A percentile compares a stretch with the other conserved stretches of the same genome.
Evolutionary conservation across 2,329 filamentous ascomycete genomes (phyloP).

Genomic region (Fusarium goolgardi): DNA sequence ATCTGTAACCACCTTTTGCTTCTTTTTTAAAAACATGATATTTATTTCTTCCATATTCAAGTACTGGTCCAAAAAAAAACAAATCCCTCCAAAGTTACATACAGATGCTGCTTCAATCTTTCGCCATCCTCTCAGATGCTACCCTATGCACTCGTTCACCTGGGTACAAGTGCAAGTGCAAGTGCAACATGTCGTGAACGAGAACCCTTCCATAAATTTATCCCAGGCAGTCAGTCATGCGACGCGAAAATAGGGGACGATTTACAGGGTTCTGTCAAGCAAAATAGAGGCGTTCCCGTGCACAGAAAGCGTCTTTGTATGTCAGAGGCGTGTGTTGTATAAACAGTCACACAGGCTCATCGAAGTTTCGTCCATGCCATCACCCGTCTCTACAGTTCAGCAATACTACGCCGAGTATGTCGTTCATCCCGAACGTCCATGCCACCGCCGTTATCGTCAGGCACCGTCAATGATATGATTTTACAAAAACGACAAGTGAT

Average conservation of each 20-base stretch:
- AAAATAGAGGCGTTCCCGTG: background rate
- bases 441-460: background rate
- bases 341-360: conserved; percentile 33
- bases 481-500: background rate
- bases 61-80: background rate
- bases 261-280: background rate
- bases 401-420: conserved; percentile 5
- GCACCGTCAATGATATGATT: background rate
- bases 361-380: conserved; percentile 39
- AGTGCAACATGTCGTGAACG: conserved; percentile 3
- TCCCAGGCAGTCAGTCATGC: background rate
- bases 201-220: background rate
- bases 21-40: background rate
- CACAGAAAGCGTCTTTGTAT: conserved; percentile 11
- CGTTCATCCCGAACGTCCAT: background rate
- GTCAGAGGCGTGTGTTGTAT: conserved; percentile 7
- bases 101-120: background rate
- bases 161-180: background rate
- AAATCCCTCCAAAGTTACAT: background rate
- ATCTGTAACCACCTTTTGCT: background rate
- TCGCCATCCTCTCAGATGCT: background rate
- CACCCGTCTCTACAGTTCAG: conserved; percentile 34
- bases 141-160: background rate
- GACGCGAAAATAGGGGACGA: background rate
- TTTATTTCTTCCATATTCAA: background rate